Evolutionary conservation across 179 eudicot species (phyloP).

Genomic region (Corrigiola litoralis): DNA sequence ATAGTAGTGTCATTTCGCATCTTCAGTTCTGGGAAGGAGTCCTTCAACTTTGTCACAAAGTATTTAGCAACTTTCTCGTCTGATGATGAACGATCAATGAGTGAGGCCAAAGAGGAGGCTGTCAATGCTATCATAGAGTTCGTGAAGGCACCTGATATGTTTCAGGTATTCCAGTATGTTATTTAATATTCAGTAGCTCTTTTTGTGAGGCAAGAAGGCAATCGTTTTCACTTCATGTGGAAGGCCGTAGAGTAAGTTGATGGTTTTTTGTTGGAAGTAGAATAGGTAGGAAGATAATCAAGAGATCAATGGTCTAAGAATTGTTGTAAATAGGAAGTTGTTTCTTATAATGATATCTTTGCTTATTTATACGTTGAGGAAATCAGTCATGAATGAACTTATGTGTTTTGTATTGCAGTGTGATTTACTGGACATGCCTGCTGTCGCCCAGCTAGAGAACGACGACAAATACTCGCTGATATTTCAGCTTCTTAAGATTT

Average conservation of each 20-base stretch:
- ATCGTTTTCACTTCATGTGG: too few relatives aligned
- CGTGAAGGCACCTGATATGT: constrained; percentile 91
- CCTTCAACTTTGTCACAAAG: constrained; percentile 59
- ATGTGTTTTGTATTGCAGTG: constrained; percentile 43
- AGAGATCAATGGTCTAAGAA: too few relatives aligned
- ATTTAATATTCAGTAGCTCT: background rate
- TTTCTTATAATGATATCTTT: too few relatives aligned
- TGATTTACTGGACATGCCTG: constrained; percentile 84
- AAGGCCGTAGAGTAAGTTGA: too few relatives aligned
- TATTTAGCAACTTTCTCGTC: constrained; percentile 79
- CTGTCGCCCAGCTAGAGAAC: constrained; percentile 80
- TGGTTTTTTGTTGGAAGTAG: too few relatives aligned
- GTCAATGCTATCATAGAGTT: constrained; percentile 64
- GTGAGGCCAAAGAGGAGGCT: constrained; percentile 86
- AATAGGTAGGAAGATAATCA: too few relatives aligned
- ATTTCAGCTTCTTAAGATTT: constrained; percentile 76
- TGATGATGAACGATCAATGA: constrained; percentile 49
- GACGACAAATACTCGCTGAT: constrained; percentile 55
- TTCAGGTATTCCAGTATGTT: constrained; percentile 56
- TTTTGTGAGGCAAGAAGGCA: background rate
- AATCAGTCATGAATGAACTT: too few relatives aligned
- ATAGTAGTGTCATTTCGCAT: constrained; percentile 12
- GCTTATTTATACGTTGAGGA: too few relatives aligned
- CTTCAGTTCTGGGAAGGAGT: constrained; percentile 73
- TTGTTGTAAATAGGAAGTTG: too few relatives aligned